Conservation (phyloP, 768 basidiomycete species). For the Boletus bicolor region DNA sequence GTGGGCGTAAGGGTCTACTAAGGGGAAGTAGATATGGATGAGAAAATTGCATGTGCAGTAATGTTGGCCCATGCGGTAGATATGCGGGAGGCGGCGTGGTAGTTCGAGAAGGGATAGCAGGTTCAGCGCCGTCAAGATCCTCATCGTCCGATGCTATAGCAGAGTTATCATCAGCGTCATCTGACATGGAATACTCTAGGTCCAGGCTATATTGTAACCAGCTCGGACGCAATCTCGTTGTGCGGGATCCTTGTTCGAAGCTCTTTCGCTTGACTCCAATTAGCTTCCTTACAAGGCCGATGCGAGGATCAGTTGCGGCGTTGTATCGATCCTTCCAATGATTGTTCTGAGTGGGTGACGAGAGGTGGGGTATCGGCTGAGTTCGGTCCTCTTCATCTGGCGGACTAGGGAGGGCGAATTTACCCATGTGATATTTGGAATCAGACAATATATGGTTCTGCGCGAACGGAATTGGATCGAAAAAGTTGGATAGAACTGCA, state of each 20-base stretch:
- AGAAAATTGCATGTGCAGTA: constrained; percentile 67
- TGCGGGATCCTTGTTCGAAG: constrained; percentile 35
- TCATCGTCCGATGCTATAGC: constrained; percentile 42
- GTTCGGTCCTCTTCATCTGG: constrained; percentile 48
- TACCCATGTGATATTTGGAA: constrained; percentile 71
- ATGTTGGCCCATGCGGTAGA: constrained; percentile 64
- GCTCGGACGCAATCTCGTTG: constrained; percentile 35
- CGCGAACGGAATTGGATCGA: constrained; percentile 77
- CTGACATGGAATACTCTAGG: constrained; percentile 31
- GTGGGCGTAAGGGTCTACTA: constrained; percentile 57
- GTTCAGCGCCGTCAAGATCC: constrained; percentile 32
- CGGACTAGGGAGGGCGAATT: constrained; percentile 68
- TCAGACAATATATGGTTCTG: constrained; percentile 59
- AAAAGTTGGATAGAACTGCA: constrained; percentile 33
- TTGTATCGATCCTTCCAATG: constrained; percentile 56
- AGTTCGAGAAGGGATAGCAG: constrained; percentile 43
- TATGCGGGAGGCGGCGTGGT: constrained; percentile 70
- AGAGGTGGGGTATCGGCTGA: constrained; percentile 21
- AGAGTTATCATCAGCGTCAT: constrained; percentile 37
- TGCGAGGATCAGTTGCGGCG: constrained; percentile 65
- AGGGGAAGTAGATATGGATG: constrained; percentile 61
- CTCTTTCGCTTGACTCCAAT: constrained; percentile 69
- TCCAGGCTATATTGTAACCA: constrained; percentile 54
- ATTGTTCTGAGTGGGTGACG: constrained; percentile 17
- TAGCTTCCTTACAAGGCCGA: constrained; percentile 64